Evolutionary conservation across 139 green algal species (phyloP).

Genomic region (Asterochloris sp.): DNA sequence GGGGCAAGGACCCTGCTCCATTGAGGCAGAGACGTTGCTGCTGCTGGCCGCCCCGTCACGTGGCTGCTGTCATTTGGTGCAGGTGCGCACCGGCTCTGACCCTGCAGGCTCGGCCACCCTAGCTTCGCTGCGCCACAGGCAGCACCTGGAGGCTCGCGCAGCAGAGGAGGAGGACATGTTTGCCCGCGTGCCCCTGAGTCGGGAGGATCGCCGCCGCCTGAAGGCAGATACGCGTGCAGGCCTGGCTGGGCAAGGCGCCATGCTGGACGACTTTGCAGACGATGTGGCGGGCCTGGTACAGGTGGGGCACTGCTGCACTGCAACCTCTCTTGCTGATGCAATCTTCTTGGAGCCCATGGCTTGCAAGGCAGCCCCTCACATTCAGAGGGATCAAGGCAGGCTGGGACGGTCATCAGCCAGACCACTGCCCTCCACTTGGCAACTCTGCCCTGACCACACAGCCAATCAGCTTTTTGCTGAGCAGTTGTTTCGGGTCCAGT

Average conservation of each 20-base stretch:
- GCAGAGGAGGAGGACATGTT: conserved; percentile 91
- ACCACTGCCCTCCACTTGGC: not conserved
- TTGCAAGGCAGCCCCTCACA: not conserved
- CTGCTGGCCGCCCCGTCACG: not conserved
- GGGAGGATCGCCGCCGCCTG: conserved; percentile 77
- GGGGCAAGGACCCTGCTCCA: not conserved
- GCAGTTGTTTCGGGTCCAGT: not conserved
- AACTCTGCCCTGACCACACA: not conserved
- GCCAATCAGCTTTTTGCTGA: not conserved
- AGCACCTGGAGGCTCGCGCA: conserved; percentile 68
- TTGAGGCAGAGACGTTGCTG: not conserved
- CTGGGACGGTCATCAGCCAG: not conserved
- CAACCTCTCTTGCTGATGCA: not conserved
- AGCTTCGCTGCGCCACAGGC: conserved; percentile 47
- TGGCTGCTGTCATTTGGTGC: not conserved
- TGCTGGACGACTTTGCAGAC: conserved; percentile 92
- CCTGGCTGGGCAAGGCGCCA: conserved; percentile 35
- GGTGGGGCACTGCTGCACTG: not conserved
- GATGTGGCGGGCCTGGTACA: conserved; percentile 84
- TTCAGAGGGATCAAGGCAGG: not conserved
- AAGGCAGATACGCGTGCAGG: conserved; percentile 46
- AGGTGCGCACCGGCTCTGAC: conserved; percentile 6
- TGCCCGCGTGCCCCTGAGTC: conserved; percentile 73
- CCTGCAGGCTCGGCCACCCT: conserved; percentile 32
- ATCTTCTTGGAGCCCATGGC: not conserved